These are phyloP conservation scores for Annulohypoxylon maeteangense DNA, from an alignment of 495 filamentous ascomycete species.

Conservation along the genomic window DNA sequence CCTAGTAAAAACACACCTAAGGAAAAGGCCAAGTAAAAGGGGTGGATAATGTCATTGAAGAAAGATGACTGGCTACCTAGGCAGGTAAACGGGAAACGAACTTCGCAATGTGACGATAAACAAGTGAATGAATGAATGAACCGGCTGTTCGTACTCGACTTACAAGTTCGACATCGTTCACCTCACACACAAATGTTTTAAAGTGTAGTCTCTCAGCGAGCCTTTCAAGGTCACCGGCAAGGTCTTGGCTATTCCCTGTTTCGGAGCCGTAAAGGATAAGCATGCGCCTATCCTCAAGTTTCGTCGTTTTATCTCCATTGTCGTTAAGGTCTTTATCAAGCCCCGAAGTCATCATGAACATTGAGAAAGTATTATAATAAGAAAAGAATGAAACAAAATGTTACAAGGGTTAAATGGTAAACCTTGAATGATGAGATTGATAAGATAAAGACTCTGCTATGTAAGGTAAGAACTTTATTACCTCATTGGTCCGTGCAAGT, in stretches of 20 bases:
- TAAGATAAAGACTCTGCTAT: conserved; percentile 32
- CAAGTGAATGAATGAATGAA: background rate
- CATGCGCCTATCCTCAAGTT: conserved; percentile 63
- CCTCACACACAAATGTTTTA: conserved; percentile 73
- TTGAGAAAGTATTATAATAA: background rate
- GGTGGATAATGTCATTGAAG: background rate
- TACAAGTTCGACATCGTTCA: conserved; percentile 82
- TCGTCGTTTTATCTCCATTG: conserved; percentile 14
- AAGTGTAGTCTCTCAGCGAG: conserved; percentile 80
- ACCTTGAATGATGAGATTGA: conserved; percentile 39
- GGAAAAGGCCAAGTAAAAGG: background rate
- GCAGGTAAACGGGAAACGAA: background rate
- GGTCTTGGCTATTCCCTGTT: conserved; percentile 91
- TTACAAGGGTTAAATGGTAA: conserved; percentile 13
- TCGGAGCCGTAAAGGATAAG: conserved; percentile 93
- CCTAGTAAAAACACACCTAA: conserved; percentile 17
- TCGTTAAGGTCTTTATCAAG: conserved; percentile 13
- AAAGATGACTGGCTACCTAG: background rate
- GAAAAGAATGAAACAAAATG: background rate
- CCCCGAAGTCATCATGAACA: conserved; percentile 35
- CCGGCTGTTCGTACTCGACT: conserved; percentile 43
- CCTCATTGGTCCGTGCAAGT: conserved; percentile 9
- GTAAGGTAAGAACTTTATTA: conserved; percentile 6
- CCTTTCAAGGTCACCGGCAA: conserved; percentile 83
- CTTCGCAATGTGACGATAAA: background rate